These are phyloP conservation scores for Botrytis cinerea DNA, from an alignment of 2,329 filamentous ascomycete species.

Conservation along the genomic window DNA sequence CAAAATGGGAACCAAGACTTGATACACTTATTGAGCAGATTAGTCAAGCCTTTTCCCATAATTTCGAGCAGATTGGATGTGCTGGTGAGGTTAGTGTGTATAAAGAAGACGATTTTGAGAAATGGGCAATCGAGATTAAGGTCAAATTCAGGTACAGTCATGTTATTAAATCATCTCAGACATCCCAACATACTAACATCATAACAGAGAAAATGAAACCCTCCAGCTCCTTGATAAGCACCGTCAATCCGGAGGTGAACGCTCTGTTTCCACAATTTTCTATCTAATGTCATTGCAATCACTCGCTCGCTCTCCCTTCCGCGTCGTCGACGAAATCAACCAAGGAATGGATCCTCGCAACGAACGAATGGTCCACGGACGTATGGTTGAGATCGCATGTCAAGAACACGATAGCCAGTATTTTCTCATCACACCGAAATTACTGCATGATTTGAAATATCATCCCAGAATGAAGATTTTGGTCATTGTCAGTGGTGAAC, in stretches of 20 bases:
- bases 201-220: slow-evolving; percentile 69
- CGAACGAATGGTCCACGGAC: slow-evolving; percentile 95
- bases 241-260: slow-evolving; percentile 93
- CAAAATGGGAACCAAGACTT: slow-evolving; percentile 79
- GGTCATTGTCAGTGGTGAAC: slow-evolving; percentile 88
- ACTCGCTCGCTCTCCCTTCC: slow-evolving; percentile 91
- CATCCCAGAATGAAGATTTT: slow-evolving; percentile 89
- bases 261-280: slow-evolving; percentile 96
- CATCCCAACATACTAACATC: slow-evolving; percentile 25
- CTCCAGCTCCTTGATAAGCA: slow-evolving; percentile 86
- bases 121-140: slow-evolving; percentile 90
- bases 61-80: slow-evolving; percentile 92
- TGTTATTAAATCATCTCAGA: background rate
- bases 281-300: slow-evolving; percentile 98
- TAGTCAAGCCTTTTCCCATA: slow-evolving; percentile 87
- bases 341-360: slow-evolving; percentile 99
- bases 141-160: slow-evolving; percentile 83
- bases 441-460: slow-evolving; percentile 82
- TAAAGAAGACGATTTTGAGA: slow-evolving; percentile 91
- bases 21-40: slow-evolving; percentile 78
- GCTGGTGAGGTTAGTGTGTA: slow-evolving; percentile 85
- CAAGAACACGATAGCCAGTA: slow-evolving; percentile 79
- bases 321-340: slow-evolving; percentile 98
- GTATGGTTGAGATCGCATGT: slow-evolving; percentile 97
- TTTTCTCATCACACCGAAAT: slow-evolving; percentile 96